phyloP scores from a whole-genome alignment of 139 green algal species.

The Mesostigma viride region DNA sequence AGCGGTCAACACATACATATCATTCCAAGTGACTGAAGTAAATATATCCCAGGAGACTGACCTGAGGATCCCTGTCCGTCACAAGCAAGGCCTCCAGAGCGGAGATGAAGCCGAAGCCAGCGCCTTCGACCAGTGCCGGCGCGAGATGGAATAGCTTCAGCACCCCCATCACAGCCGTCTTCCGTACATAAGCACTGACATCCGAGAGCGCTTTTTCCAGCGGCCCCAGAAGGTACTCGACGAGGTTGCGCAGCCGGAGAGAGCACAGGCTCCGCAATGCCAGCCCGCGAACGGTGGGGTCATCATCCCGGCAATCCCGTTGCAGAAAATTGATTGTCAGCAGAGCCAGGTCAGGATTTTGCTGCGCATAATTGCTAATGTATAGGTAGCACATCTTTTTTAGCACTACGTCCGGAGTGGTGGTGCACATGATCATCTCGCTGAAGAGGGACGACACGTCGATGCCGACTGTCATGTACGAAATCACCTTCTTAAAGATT shows the following conservation, averaged over 20 bases:
- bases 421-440: conserved; percentile 40
- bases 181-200: conserved; percentile 70
- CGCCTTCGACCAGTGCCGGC: conserved; percentile 25
- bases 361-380: conserved; percentile 31
- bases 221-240: conserved; percentile 80
- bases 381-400: conserved; percentile 97
- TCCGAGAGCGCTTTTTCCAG: conserved; percentile 40
- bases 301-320: conserved; percentile 54
- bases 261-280: conserved; percentile 80
- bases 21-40: too few species aligned
- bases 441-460: conserved; percentile 84
- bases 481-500: conserved; percentile 73
- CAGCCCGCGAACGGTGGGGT: conserved; percentile 85
- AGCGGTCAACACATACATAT: too few species aligned
- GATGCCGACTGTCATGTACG: conserved; percentile 84
- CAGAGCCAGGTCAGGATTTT: conserved; percentile 65
- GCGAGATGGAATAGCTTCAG: conserved; percentile 69
- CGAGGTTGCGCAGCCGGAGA: conserved; percentile 77
- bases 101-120: conserved; percentile 37
- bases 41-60: too few species aligned
- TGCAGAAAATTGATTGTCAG: conserved; percentile 80
- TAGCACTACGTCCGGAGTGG: conserved; percentile 62
- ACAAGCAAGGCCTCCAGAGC: conserved; percentile 51
- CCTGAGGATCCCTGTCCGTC: conserved; percentile 51
- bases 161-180: conserved; percentile 80